Percentiles rank a stretch among this genome's conserved stretches.
Conservation (phyloP, 1,139 yeast species). For the Geotrichum carabidarum region DNA sequence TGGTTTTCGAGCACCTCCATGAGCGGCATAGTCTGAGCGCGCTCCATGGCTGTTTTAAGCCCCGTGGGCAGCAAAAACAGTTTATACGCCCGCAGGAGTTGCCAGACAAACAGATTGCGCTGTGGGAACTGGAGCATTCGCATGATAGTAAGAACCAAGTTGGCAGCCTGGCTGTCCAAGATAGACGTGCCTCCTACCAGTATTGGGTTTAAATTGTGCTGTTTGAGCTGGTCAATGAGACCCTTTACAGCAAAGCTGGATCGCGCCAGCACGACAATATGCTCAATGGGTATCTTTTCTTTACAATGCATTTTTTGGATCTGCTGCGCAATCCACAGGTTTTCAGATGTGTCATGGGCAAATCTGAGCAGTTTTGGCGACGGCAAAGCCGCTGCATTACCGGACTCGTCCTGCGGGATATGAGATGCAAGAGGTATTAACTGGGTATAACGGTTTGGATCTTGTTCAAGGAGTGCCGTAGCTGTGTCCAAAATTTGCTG, state of each 20-base stretch:
- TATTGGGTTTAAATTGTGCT: slow-evolving; percentile 5
- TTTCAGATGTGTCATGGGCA: slow-evolving; percentile 1
- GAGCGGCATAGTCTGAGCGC: slow-evolving; percentile 9
- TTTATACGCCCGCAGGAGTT: slow-evolving; percentile 12
- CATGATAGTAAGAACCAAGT: slow-evolving; percentile 13
- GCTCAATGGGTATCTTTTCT: slow-evolving; percentile 5
- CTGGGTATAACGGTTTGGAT: slow-evolving; percentile 28
- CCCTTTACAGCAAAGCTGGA: slow-evolving; percentile 5
- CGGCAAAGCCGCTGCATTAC: neutral
- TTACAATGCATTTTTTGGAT: neutral
- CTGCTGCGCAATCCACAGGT: slow-evolving; percentile 8
- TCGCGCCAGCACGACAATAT: slow-evolving; percentile 14
- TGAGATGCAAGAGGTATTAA: neutral
- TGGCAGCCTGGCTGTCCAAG: slow-evolving; percentile 14
- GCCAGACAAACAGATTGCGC: slow-evolving; percentile 11
- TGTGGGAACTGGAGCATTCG: slow-evolving; percentile 12
- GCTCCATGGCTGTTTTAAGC: neutral
- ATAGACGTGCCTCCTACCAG: slow-evolving; percentile 15
- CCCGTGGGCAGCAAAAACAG: slow-evolving; percentile 9
- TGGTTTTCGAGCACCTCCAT: slow-evolving; percentile 39
- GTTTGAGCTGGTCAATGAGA: slow-evolving; percentile 1
- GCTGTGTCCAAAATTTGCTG: slow-evolving; percentile 59
- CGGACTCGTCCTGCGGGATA: neutral
- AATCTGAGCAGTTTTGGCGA: slow-evolving; percentile 10
- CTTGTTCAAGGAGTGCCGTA: slow-evolving; percentile 62